Base-by-base conservation (phyloP, 1,139 yeast genomes). In the Yamadazyma oceani region DNA sequence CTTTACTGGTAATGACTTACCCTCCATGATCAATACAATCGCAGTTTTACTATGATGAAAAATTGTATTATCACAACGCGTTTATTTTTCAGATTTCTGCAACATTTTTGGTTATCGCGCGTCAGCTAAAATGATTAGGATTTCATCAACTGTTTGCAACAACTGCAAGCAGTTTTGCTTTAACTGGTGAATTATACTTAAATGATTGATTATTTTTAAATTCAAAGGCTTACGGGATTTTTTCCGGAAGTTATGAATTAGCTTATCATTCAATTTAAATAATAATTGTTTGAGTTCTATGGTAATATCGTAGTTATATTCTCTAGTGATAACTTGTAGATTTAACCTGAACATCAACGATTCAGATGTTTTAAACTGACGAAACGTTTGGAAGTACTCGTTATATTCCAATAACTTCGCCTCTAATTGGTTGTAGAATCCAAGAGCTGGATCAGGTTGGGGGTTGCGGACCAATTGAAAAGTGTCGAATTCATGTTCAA, bases 1-100 rank as follows among this genome's bases (percentile, higher is more conserved):
- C 43, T 75, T 73, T 2, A 86, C 82, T 0, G 97, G 96, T 16
- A 89, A 69, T 9, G 30, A 27, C 21, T 35, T 37, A 6, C 35
- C 42, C 32, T 45, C 40, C 39, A 38, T 38, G 17, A 16, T 31
- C 8, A 8, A 13, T 7, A 8, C 26, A n/a, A n/a, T n/a, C n/a
- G n/a, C n/a, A n/a, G n/a, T n/a, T n/a, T n/a, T n/a, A n/a, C n/a
- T n/a, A n/a, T n/a, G n/a, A n/a, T n/a, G n/a, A n/a, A n/a, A n/a
- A n/a, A n/a, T n/a, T n/a, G n/a, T n/a, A n/a, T n/a, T n/a, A n/a
- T 19, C 21, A 17, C 16, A 9, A 31, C 26, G 21, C 26, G 34
- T 12, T 9, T 12, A 19, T n/a, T 19, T 26, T 15, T 6, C 17
- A 14, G 5, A 21, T 13, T 32, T 15, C 15, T 14, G 14, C 12